Conservation (phyloP, 176 grass and related monocot genomes). For the Hordeum vulgare region DNA sequence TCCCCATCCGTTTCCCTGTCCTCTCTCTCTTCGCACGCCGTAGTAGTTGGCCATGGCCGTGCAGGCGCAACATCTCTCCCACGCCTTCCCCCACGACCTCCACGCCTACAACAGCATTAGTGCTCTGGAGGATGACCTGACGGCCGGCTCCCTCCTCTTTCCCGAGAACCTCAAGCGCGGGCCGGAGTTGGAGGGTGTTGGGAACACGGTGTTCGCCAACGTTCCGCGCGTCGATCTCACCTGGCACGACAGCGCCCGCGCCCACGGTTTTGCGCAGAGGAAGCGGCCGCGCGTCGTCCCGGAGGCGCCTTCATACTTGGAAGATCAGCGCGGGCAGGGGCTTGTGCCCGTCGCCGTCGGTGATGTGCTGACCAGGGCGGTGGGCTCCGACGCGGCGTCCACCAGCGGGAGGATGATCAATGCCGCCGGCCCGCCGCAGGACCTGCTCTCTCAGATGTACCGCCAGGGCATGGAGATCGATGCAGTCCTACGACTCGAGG, state of each 20-base stretch:
- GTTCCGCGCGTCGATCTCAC: slow-evolving; percentile 9
- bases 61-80: slow-evolving; percentile 29
- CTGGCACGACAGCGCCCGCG: neutral
- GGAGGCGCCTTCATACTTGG: neutral
- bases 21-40: neutral
- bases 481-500: slow-evolving; percentile 38
- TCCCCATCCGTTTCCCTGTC: neutral
- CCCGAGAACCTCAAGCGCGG: neutral
- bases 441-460: slow-evolving; percentile 18
- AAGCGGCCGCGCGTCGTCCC: slow-evolving; percentile 19
- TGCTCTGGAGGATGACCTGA: neutral
- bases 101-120: neutral
- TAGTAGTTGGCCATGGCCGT: slow-evolving; percentile 36
- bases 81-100: slow-evolving; percentile 17
- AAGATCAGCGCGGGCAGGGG: neutral
- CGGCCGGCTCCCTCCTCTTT: neutral
- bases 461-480: slow-evolving; percentile 34
- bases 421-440: neutral
- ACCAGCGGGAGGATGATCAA: slow-evolving; percentile 19
- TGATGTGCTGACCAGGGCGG: neutral
- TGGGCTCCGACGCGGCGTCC: slow-evolving; percentile 13
- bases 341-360: neutral
- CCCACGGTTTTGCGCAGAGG: slow-evolving; percentile 6
- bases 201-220: neutral
- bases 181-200: neutral